These are phyloP conservation scores for Plantago major DNA, from an alignment of 257 asterid species.

Conservation along the genomic window DNA sequence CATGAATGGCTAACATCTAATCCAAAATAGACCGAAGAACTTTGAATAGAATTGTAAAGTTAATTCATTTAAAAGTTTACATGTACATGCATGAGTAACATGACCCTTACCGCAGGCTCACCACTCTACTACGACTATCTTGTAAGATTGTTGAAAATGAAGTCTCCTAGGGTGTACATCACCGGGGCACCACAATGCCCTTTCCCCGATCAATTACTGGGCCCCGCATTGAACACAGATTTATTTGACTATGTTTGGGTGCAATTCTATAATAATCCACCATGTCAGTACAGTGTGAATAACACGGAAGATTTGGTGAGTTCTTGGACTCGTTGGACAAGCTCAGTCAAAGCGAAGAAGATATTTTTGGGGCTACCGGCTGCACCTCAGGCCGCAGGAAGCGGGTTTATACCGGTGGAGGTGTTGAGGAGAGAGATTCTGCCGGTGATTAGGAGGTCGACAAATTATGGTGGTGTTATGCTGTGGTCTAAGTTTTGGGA, in stretches of 20 bases:
- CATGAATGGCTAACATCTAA: no score
- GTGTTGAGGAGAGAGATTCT: conserved; percentile 38
- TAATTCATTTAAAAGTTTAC: no score
- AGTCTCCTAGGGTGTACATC: conserved; percentile 29
- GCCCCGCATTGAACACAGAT: conserved; percentile 42
- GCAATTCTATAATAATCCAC: conserved; percentile 66
- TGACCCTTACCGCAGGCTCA: conserved; percentile 27
- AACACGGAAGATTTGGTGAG: conserved; percentile 24
- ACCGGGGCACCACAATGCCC: conserved; percentile 80
- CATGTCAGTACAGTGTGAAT: conserved; percentile 46
- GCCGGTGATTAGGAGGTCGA: conserved; percentile 44
- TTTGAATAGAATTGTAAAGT: no score
- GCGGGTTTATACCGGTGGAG: conserved; percentile 56
- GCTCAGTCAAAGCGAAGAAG: conserved; percentile 30
- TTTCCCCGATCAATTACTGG: conserved; percentile 50
- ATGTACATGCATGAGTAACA: no score
- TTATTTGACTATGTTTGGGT: conserved; percentile 67
- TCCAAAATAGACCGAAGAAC: no score
- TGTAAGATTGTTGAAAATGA: conserved; percentile 34
- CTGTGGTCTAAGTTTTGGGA: conserved; percentile 70
- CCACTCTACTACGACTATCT: conserved; percentile 42
- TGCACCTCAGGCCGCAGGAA: conserved; percentile 55
- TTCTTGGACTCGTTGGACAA: conserved; percentile 52
- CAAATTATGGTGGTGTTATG: conserved; percentile 73
- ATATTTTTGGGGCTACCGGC: conserved; percentile 63